A percentile compares a stretch with the other conserved stretches of the same genome.
Evolutionary conservation across 2,329 filamentous ascomycete species (phyloP).

Genomic region (Ophiosphaerella korrae): DNA sequence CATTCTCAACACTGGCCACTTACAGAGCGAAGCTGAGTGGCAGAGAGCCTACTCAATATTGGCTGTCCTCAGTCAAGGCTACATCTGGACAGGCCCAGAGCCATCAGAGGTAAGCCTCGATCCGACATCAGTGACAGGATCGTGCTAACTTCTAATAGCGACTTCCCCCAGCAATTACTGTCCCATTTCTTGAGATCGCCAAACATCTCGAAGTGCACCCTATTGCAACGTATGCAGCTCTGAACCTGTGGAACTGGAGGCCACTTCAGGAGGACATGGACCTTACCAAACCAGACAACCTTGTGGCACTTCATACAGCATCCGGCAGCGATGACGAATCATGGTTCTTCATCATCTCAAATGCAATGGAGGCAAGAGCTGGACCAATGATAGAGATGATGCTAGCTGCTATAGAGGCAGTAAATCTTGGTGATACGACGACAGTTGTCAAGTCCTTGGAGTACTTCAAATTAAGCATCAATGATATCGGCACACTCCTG

Average conservation of each 20-base stretch:
- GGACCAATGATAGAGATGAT: conserved; percentile 53
- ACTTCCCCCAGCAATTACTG: conserved; percentile 37
- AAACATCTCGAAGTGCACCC: conserved; percentile 42
- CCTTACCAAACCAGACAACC: conserved; percentile 35
- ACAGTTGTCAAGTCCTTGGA: conserved; percentile 48
- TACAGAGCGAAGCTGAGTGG: conserved; percentile 82
- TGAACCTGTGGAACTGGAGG: conserved; percentile 45
- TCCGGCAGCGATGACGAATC: conserved; percentile 44
- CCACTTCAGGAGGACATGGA: conserved; percentile 23
- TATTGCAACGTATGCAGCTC: conserved; percentile 40
- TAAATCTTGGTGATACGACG: conserved; percentile 42
- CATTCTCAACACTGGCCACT: conserved; percentile 72
- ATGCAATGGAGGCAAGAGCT: conserved; percentile 59
- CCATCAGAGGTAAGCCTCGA: conserved; percentile 65
- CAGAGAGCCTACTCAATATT: conserved; percentile 76
- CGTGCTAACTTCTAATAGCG: conserved; percentile 25
- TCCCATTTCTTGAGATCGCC: conserved; percentile 35
- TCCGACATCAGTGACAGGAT: not conserved
- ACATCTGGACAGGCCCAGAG: conserved; percentile 77
- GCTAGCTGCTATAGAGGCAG: conserved; percentile 55
- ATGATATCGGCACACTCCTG: conserved; percentile 48
- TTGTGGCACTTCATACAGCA: conserved; percentile 36
- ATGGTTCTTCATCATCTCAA: conserved; percentile 58
- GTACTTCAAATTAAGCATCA: conserved; percentile 49
- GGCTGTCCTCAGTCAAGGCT: conserved; percentile 74